A percentile compares a stretch with the other conserved stretches of the same genome.
Evolutionary conservation across 495 filamentous ascomycete genomes (phyloP).

Genomic region (Lepidopterella palustris): DNA sequence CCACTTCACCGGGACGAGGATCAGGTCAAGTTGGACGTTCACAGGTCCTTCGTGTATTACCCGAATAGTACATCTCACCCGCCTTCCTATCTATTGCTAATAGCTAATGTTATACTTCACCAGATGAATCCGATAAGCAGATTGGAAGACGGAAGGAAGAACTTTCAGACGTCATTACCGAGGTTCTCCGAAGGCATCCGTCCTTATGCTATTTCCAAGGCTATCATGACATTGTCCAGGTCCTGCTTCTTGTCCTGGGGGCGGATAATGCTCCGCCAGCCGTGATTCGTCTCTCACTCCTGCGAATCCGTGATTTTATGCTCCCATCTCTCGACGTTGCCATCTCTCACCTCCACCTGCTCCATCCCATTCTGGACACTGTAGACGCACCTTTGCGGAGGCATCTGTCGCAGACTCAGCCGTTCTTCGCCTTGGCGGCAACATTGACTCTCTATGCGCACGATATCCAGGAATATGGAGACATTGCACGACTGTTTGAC

Average conservation of each 20-base stretch:
- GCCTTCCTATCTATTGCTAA: slow-evolving; percentile 20
- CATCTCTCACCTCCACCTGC: slow-evolving; percentile 71
- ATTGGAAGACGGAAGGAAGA: slow-evolving; percentile 60
- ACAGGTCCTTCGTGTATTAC: slow-evolving; percentile 96
- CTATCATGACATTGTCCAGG: slow-evolving; percentile 97
- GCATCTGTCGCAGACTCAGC: slow-evolving; percentile 70
- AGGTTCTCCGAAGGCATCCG: slow-evolving; percentile 71
- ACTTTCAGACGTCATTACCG: slow-evolving; percentile 67
- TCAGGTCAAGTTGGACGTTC: slow-evolving; percentile 84
- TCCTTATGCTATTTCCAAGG: slow-evolving; percentile 95
- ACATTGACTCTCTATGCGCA: slow-evolving; percentile 94
- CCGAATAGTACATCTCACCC: slow-evolving; percentile 57
- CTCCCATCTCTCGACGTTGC: slow-evolving; percentile 79
- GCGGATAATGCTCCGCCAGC: slow-evolving; percentile 47
- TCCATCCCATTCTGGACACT: slow-evolving; percentile 69
- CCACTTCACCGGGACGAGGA: slow-evolving; percentile 73
- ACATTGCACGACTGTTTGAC: slow-evolving; percentile 86
- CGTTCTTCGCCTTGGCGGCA: slow-evolving; percentile 86
- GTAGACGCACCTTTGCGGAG: slow-evolving; percentile 59
- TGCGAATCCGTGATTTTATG: slow-evolving; percentile 97
- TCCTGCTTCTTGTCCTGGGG: slow-evolving; percentile 81
- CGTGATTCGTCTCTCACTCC: slow-evolving; percentile 71
- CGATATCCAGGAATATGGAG: slow-evolving; percentile 81
- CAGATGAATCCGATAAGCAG: slow-evolving; percentile 48
- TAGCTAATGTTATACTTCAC: slow-evolving; percentile 33